Base-by-base conservation (phyloP, 176 grass and related monocot genomes). In the Cymbopogon citratus region DNA sequence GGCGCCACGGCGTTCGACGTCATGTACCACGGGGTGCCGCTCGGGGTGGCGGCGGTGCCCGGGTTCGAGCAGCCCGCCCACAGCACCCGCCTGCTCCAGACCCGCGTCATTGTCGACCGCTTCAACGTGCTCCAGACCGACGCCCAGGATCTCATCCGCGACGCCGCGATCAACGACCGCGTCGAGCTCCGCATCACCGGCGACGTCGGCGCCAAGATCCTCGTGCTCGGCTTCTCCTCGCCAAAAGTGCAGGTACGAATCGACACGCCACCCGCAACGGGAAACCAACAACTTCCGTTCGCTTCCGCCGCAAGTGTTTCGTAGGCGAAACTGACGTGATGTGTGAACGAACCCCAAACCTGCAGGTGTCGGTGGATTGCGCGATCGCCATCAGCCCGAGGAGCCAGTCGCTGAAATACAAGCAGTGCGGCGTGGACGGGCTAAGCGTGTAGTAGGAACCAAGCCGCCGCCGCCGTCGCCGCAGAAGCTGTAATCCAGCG, bases 71-170 rank as follows among this genome's bases (percentile, higher is more conserved):
- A 99, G 91, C 92, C 92, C 18, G 96, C 92, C n/a, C 87, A 93
- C 68, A 92, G 87, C 80, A 87, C 89, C 73, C 90, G 96, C 28
- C 78, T 93, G 6, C 87, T 99, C 12, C 77, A 89, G 91, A 99
- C 91, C 60, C 93, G 87, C 75, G 91, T 99, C 87, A 86, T 81
- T 71, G 96, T 99, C 48, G 93, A 95, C 84, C 92, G 89, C 84
- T 99, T 95, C 85, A 93, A 99, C 68, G 96, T 99, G 69, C 87
- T 94, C 64, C 96, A 99, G 87, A 87, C 93, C 83, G 91, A 93
- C 62, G 91, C 93, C 16, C 82, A 91, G 88, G 91, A 99, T 66
- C 89, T 99, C 83, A 77, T 99, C 24, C 89, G 96, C 45, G 96
- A 99, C 75, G 96, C 93, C 43, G 76, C 91, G 39, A 71, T 99